Conservation (phyloP, 139 green algal genomes). For the Picochlorum sp. region DNA sequence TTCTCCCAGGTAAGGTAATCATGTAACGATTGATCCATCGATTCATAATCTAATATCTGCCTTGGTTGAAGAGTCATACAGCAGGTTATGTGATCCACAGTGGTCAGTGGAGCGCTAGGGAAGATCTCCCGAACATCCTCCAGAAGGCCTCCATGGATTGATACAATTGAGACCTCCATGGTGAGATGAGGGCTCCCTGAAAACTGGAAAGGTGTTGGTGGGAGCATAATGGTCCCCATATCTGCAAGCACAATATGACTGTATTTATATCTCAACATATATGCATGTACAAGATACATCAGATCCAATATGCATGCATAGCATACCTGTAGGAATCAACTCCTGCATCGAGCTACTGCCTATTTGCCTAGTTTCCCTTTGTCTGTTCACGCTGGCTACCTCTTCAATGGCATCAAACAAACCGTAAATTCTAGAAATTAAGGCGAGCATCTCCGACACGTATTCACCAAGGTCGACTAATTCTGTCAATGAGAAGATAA, state of each 20-base stretch:
- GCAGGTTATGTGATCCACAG: background rate
- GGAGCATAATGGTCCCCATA: background rate
- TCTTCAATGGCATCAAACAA: constrained; percentile 21
- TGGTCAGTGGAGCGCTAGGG: constrained; percentile 6
- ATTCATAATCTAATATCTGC: constrained; percentile 10
- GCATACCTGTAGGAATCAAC: too few species aligned
- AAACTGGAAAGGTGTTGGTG: background rate
- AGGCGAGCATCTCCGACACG: constrained; percentile 11
- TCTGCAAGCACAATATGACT: background rate
- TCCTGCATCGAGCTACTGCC: too few species aligned
- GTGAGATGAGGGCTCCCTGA: background rate
- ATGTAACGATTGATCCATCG: constrained; percentile 43
- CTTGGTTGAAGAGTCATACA: constrained; percentile 32
- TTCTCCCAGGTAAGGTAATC: constrained; percentile 34
- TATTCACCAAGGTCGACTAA: constrained; percentile 32
- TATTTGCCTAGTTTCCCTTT: background rate
- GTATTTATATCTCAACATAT: too few species aligned
- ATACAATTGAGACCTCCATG: constrained; percentile 33
- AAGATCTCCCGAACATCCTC: constrained; percentile 24
- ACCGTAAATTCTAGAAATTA: constrained; percentile 27
- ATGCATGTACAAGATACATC: too few species aligned
- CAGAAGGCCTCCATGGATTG: constrained; percentile 13
- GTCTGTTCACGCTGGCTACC: too few species aligned
- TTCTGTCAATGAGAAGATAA: constrained; percentile 58
- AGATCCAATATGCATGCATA: too few species aligned